phyloP scores from a whole-genome alignment of 495 filamentous ascomycete species.

The Parathielavia hyrcaniae region DNA sequence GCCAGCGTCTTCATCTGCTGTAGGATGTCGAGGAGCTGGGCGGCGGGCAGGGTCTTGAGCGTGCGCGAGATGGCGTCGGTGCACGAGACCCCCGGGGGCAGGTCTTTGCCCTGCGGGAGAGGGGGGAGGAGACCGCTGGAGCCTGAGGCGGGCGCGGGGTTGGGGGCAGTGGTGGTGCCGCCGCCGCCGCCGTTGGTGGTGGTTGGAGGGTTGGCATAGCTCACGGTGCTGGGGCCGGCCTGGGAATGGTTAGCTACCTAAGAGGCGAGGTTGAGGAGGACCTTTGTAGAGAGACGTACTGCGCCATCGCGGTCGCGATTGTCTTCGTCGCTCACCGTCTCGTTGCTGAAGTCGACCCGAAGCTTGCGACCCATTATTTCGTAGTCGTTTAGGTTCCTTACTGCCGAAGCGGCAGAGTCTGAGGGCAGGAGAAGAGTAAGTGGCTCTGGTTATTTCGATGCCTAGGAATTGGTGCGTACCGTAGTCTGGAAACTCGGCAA shows the following conservation, averaged over 20 bases:
- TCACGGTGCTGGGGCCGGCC: not conserved
- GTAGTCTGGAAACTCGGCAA: conserved; percentile 83
- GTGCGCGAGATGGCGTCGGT: conserved; percentile 89
- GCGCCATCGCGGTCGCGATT: conserved; percentile 29
- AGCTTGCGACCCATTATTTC: conserved; percentile 94
- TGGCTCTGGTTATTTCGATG: not conserved
- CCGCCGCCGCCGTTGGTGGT: conserved; percentile 11
- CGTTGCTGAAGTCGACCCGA: conserved; percentile 90
- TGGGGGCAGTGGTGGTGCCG: conserved; percentile 28
- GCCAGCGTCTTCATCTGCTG: conserved; percentile 89
- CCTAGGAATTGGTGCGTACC: conserved; percentile 30
- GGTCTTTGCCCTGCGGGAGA: conserved; percentile 75
- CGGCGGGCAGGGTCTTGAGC: conserved; percentile 72
- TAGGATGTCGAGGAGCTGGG: conserved; percentile 90
- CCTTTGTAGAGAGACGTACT: conserved; percentile 16
- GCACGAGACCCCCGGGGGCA: conserved; percentile 72
- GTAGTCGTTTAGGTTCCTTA: conserved; percentile 92
- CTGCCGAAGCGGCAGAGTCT: conserved; percentile 88
- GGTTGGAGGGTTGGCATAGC: conserved; percentile 19
- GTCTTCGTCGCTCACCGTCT: conserved; percentile 70
- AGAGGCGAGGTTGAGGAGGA: not conserved
- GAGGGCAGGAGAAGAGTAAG: conserved; percentile 10
- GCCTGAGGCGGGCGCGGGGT: conserved; percentile 15
- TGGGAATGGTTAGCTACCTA: not conserved
- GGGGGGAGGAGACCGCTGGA: conserved; percentile 37